These are phyloP conservation scores for Trichoderma polysporum DNA, from an alignment of 2,329 filamentous ascomycete genomes.

Conservation along the genomic window DNA sequence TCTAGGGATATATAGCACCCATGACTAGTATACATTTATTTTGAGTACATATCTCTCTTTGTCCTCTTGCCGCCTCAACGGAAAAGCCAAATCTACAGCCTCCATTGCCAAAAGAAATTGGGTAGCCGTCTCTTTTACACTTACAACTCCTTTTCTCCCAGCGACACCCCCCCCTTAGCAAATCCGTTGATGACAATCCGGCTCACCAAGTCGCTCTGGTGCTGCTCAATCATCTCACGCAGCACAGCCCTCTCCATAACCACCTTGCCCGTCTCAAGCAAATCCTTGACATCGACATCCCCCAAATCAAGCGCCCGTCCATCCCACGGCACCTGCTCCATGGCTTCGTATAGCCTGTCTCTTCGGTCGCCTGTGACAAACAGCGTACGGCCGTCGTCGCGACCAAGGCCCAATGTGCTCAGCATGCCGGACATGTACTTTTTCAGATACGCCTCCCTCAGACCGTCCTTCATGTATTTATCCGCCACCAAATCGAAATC, in stretches of 20 bases:
- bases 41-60: not conserved
- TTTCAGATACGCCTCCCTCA: slow-evolving; percentile 57
- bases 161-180: slow-evolving; percentile 33
- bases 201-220: slow-evolving; percentile 65
- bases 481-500: slow-evolving; percentile 48
- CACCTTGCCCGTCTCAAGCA: slow-evolving; percentile 80
- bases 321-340: slow-evolving; percentile 63
- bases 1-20: not conserved
- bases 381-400: slow-evolving; percentile 66
- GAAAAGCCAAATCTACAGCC: not conserved
- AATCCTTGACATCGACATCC: slow-evolving; percentile 95
- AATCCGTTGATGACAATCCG: slow-evolving; percentile 46
- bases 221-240: slow-evolving; percentile 68
- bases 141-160: slow-evolving; percentile 42
- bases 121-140: slow-evolving; percentile 2
- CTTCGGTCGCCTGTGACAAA: slow-evolving; percentile 67
- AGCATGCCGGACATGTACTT: slow-evolving; percentile 69
- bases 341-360: slow-evolving; percentile 63
- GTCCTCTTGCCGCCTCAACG: not conserved
- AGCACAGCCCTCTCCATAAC: slow-evolving; percentile 84
- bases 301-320: slow-evolving; percentile 67
- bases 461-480: slow-evolving; percentile 46
- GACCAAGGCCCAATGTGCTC: slow-evolving; percentile 67
- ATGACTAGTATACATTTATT: slow-evolving; percentile 10
- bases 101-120: not conserved